These are phyloP conservation scores for Aspergillaceae sp. DNA, from an alignment of 2,329 filamentous ascomycete genomes.

Conservation along the genomic window DNA sequence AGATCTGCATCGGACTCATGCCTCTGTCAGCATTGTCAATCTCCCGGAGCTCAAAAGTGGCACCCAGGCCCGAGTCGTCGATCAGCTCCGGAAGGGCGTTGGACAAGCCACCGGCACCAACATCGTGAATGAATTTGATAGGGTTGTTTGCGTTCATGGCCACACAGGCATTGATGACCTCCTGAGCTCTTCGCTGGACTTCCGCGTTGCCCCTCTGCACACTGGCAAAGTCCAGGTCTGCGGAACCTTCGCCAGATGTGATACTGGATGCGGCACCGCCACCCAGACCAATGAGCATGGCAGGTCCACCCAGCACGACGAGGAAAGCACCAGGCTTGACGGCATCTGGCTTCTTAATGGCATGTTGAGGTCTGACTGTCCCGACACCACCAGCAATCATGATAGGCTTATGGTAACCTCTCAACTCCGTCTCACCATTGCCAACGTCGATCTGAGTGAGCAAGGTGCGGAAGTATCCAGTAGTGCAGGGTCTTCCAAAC, in stretches of 20 bases:
- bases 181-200: conserved; percentile 89
- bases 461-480: conserved; percentile 86
- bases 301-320: conserved; percentile 87
- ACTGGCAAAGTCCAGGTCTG: conserved; percentile 91
- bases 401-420: conserved; percentile 96
- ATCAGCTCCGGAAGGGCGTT: conserved; percentile 82
- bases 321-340: conserved; percentile 84
- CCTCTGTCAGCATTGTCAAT: conserved; percentile 81
- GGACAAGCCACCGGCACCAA: conserved; percentile 82
- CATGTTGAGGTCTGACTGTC: conserved; percentile 82
- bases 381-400: conserved; percentile 96
- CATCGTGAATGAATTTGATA: conserved; percentile 95
- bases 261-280: conserved; percentile 92
- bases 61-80: conserved; percentile 83
- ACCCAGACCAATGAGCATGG: conserved; percentile 94
- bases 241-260: conserved; percentile 76
- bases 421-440: conserved; percentile 58
- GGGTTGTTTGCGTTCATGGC: conserved; percentile 77
- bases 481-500: conserved; percentile 81
- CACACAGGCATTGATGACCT: conserved; percentile 93
- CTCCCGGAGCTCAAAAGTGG: conserved; percentile 87
- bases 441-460: conserved; percentile 59
- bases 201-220: conserved; percentile 96
- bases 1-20: conserved; percentile 94
- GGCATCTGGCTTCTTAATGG: conserved; percentile 69